Evolutionary conservation across 306 rosid species (phyloP), one percentile per base, ranked within the genome.

Genomic region (Corylus avellana): DNA sequence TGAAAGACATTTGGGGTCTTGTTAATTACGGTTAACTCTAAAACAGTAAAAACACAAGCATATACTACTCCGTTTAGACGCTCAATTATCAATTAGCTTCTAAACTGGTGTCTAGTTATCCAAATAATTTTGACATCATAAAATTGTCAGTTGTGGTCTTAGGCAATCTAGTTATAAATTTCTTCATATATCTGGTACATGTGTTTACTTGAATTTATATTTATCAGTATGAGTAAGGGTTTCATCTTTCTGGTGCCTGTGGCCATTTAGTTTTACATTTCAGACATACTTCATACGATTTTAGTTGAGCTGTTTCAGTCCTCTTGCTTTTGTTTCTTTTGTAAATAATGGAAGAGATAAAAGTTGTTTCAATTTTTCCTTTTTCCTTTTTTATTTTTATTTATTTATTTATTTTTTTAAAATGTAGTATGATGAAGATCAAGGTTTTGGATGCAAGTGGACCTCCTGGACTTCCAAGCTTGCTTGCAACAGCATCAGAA

Each of bases 381-480:
- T 22, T 22, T 22, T 22, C 0, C 0, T 22, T 22, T 22, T 22
- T 22, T 22, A 22, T 22, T 22, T 22, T 22, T 22, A 22, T 0
- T 22, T 22, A n/a, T 22, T 22, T 22, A 22, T 0, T 22, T 22
- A 0, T 22, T 22, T 22, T 22, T 22, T 22, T 0, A 22, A 22
- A 22, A 69, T 83, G 81, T 81, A 95, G 98, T 74, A 90, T 91
- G 76, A 85, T 85, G 75, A 87, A 90, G 94, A 73, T 91, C 70
- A 95, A 95, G 84, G 91, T 92, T 83, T 86, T 95, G 88, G 98
- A 91, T 89, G 98, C 98, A 85, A 92, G 97, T 82, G 98, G 97
- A 64, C 98, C 98, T 75, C 98, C 98, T 44, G 98, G 98, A 89
- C 98, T 95, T 87, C 98, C 98, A 68, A 90, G 84, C 82, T 85